Evolutionary conservation across 768 basidiomycete genomes (phyloP).

Genomic region (Collybiopsis luxurians): DNA sequence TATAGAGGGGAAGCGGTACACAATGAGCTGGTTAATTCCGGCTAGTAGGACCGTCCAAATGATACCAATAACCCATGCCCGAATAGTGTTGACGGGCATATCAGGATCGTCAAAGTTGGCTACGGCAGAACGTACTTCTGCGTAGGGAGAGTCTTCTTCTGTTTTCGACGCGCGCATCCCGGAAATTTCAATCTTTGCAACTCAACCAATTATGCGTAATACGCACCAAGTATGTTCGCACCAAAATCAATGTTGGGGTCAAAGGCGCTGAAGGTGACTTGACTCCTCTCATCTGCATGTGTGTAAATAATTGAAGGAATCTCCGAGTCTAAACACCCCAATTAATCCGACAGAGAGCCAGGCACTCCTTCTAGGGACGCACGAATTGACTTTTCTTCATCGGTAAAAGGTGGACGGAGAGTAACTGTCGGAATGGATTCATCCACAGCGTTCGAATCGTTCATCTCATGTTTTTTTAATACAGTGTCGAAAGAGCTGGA

Average conservation of each 20-base stretch:
- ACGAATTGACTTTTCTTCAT: neutral
- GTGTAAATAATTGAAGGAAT: neutral
- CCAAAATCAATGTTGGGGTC: constrained; percentile 10
- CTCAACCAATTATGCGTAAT: too few relatives aligned
- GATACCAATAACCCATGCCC: constrained; percentile 52
- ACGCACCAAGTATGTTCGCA: neutral
- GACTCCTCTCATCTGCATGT: neutral
- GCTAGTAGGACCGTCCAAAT: constrained; percentile 55
- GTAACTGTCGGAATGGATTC: neutral
- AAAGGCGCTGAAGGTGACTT: neutral
- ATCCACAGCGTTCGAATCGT: neutral
- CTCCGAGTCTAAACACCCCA: too few relatives aligned
- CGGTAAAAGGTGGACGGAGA: neutral
- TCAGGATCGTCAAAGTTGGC: constrained; percentile 61
- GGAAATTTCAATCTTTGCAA: too few relatives aligned
- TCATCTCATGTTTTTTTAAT: constrained; percentile 1
- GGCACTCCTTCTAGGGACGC: neutral
- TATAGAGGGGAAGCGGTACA: constrained; percentile 51
- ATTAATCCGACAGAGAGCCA: too few relatives aligned
- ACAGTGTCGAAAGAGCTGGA: neutral
- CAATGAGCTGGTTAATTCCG: constrained; percentile 52
- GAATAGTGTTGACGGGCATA: constrained; percentile 52
- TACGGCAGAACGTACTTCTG: constrained; percentile 70
- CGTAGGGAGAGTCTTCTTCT: constrained; percentile 74
- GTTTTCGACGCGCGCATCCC: too few relatives aligned